Base-by-base conservation (phyloP, 306 rosid species). In the Rosa multiflora region DNA sequence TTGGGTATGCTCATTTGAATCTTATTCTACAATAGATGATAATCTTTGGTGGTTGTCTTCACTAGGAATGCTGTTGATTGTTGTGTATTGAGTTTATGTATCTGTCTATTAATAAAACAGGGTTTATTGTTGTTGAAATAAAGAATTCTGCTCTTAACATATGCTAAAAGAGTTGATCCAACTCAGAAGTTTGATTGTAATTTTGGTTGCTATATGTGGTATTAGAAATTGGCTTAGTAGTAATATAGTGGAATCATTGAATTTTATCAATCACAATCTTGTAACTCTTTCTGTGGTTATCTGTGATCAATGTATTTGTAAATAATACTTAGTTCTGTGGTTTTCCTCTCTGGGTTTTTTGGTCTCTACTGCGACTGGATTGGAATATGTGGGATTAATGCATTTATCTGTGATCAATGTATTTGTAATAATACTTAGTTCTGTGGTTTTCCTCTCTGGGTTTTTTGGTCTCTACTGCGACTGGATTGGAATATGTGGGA, bases 1-100 rank as follows among this genome's bases (percentile, higher is more conserved):
- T 96, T 51, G 99, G 99, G 99, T 96, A 93, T 76, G 90, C 58
- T 77, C 72, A 52, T 40, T 78, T 79, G 74, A 82, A 70, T 76
- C 71, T 53, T 63, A 20, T 35, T 44, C 80, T 47, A 32, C 4
- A 77, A 78, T 44, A 23, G 26, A 23, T 56, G 78, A 74, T 21
- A 42, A 23, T 29, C 1, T 43, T 43, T 42, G 68, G 44, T 75
- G 69, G 53, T 26, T 75, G 7, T 58, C 68, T 75, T 73, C 39
- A n/a, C 48, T 55, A 12, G 21, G 37, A 39, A 55, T 75, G 40
- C 5, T 52, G 64, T 74, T 74, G 64, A 21, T 73, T 70, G 44
- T 32, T 32, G 35, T 32, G 3, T 32, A 32, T 51, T 70, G 6
- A 8, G 15, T 23, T 68, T 1, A 12, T 55, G 20, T 51, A 10